A percentile compares a stretch with the other conserved stretches of the same genome.
Conservation (phyloP, 1,284 basidiomycete species). For the Cryptococcus sp. region DNA sequence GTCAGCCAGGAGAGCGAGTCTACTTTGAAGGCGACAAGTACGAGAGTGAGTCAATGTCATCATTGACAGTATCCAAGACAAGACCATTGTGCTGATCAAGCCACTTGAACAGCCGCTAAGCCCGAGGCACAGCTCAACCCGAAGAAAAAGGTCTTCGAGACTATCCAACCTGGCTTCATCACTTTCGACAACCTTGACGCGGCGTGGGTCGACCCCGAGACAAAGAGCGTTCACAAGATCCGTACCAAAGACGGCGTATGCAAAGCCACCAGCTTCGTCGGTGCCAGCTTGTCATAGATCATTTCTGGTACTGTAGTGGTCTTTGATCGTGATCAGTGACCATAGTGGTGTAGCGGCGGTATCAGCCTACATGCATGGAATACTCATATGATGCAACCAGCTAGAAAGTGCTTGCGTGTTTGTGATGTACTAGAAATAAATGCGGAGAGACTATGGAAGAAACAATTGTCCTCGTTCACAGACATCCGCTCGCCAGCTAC, state of each 20-base stretch:
- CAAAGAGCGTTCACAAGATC: conserved; percentile 79
- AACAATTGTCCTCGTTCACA: too few species aligned
- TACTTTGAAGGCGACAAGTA: conserved; percentile 88
- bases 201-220: conserved; percentile 83
- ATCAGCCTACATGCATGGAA: too few species aligned
- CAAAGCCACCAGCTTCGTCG: conserved; percentile 75
- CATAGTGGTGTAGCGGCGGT: too few species aligned
- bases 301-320: too few species aligned
- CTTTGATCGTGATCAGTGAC: too few species aligned
- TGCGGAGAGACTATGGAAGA: too few species aligned
- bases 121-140: conserved; percentile 85
- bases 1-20: conserved; percentile 84
- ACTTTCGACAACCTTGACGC: conserved; percentile 83
- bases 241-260: conserved; percentile 81
- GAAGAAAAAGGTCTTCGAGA: conserved; percentile 97
- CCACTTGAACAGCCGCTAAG: conserved; percentile 59
- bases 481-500: background rate
- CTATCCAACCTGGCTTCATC: conserved; percentile 84
- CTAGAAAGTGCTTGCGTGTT: too few species aligned
- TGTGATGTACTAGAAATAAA: too few species aligned
- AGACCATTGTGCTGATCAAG: background rate
- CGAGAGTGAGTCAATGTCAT: conserved; percentile 61
- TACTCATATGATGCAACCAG: too few species aligned
- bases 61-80: background rate
- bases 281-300: conserved; percentile 77